Conservation (phyloP, 345 rosid genomes). For the Populus euphratica region DNA sequence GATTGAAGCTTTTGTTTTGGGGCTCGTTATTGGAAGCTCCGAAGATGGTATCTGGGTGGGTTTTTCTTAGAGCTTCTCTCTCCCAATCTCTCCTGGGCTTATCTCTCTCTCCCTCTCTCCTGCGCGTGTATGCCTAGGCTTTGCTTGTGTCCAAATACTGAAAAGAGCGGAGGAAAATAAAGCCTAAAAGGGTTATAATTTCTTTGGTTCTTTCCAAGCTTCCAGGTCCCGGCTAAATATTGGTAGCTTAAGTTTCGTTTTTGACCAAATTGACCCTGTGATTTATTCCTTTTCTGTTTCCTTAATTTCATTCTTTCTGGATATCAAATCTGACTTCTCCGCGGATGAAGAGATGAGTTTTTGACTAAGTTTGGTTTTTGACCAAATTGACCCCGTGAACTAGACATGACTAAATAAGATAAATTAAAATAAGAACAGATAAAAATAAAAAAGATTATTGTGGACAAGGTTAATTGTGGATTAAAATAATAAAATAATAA, state of each 20-base stretch:
- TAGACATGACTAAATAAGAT: too few species aligned
- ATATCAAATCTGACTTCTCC: too few species aligned
- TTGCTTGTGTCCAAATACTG: not conserved
- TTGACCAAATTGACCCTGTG: not conserved
- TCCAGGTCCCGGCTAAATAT: not conserved
- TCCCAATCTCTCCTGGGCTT: not conserved
- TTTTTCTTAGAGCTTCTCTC: slow-evolving; percentile 14
- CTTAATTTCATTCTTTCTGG: not conserved
- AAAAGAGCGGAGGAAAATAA: not conserved
- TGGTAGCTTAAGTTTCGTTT: not conserved
- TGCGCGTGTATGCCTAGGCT: not conserved
- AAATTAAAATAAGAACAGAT: too few species aligned
- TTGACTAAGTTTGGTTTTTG: too few species aligned
- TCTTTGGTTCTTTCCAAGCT: not conserved
- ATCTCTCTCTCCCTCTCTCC: not conserved
- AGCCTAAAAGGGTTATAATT: not conserved
- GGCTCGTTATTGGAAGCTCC: slow-evolving; percentile 10
- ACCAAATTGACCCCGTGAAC: too few species aligned
- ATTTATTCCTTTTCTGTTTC: not conserved
- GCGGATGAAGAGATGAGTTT: too few species aligned
- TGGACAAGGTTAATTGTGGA: too few species aligned
- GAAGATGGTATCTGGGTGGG: slow-evolving; percentile 3
- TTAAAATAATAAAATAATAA: too few species aligned
- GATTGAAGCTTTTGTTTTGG: not conserved
- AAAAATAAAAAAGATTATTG: too few species aligned